Base-by-base conservation (phyloP, 371 early-diverging fungal species). In the Lichtheimia ornata region DNA sequence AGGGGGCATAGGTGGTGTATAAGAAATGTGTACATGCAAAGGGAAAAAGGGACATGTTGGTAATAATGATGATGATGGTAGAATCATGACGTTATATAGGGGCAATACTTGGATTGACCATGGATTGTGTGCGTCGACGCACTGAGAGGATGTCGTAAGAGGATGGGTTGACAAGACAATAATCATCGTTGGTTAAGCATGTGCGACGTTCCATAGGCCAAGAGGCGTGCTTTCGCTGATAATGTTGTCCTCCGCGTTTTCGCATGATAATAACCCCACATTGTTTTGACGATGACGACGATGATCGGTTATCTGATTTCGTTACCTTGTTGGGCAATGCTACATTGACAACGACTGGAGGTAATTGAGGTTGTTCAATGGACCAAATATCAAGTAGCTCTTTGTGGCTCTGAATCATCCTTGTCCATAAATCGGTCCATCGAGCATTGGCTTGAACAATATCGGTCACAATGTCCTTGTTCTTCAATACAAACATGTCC, bases 351-450 rank as follows among this genome's bases (percentile, higher is more conserved):
- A 47, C 22, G 4, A 22, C 47, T 1, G 47, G 22, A 0, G 47
- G 47, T 17, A 22, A 47, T 6, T 11, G n/a, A 47, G 47, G 9
- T 22, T n/a, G 47, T 22, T 18, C 22, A 47, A 22, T 47, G 5
- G 14, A 45, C 57, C 57, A 56, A 4, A 22, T 24, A 17, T 50
- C 41, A 0, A 59, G 20, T n/a, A 59, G 15, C 4, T 42, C 20
- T 24, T 67, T 53, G 41, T 69, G 64, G 28, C 58, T 20, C 20
- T 69, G 59, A 40, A 69, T 69, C 69, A 69, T 64, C 15, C 50
- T 45, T 41, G 56, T 64, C 69, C 69, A 69, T 6, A 64, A 25
- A 18, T 56, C 13, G 1, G 66, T 66, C 66, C 66, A 66, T 27
- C 50, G 52, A 7, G 61, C 53, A 43, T 66, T 66, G 20, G 57